A percentile compares a stretch with the other conserved stretches of the same genome.
Conservation (phyloP, 2,329 filamentous ascomycete species). For the Apiospora marii region DNA sequence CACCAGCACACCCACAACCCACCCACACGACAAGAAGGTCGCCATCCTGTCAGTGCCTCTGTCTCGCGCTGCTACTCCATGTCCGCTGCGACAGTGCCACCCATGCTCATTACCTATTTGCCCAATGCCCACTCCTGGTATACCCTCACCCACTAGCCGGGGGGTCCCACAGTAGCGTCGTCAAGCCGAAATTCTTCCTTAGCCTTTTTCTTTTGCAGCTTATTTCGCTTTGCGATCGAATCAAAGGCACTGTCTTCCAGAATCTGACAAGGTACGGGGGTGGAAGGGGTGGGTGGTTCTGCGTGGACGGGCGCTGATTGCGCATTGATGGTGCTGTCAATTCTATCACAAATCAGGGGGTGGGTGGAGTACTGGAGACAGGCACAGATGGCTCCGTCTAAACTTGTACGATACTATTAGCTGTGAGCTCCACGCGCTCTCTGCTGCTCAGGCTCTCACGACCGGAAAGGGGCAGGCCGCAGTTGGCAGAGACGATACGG, state of each 20-base stretch:
- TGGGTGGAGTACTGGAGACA: slow-evolving; percentile 5
- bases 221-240: slow-evolving; percentile 39
- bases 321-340: slow-evolving; percentile 17
- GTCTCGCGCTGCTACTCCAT: neutral
- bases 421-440: neutral
- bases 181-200: slow-evolving; percentile 18
- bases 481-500: neutral
- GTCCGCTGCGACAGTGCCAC: slow-evolving; percentile 10
- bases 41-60: slow-evolving; percentile 12
- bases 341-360: slow-evolving; percentile 20
- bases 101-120: slow-evolving; percentile 1
- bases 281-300: neutral
- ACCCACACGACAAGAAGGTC: slow-evolving; percentile 1
- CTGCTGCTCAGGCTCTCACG: neutral
- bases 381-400: slow-evolving; percentile 9
- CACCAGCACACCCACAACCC: neutral
- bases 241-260: slow-evolving; percentile 27
- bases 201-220: slow-evolving; percentile 28
- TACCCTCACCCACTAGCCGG: slow-evolving; percentile 29
- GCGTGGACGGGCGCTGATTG: neutral
- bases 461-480: neutral
- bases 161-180: slow-evolving; percentile 30
- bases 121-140: neutral
- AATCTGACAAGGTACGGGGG: slow-evolving; percentile 18
- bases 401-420: slow-evolving; percentile 18